A percentile compares a stretch with the other conserved stretches of the same genome.
Conservation (phyloP, 805 yeast species). For the Isabelozyma gotoi region DNA sequence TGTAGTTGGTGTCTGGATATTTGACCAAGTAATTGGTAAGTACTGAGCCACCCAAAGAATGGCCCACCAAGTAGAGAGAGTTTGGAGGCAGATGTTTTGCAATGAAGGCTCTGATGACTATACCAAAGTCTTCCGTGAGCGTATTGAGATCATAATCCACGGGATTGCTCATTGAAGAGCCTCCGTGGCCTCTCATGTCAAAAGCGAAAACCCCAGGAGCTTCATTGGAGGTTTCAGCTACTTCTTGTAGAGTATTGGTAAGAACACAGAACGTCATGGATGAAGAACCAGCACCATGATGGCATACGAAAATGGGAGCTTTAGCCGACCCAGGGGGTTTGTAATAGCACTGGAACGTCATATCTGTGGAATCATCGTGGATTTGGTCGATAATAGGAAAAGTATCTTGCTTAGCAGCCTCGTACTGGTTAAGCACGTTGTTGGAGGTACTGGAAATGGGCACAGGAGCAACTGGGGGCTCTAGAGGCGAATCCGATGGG, state of each 20-base stretch:
- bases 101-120: slow-evolving; percentile 43
- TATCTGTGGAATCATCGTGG: not conserved
- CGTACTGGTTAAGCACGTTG: not conserved
- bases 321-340: slow-evolving; percentile 43
- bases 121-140: slow-evolving; percentile 58
- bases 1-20: slow-evolving; percentile 14
- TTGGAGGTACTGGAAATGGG: not conserved
- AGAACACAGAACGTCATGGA: slow-evolving; percentile 72
- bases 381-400: not conserved
- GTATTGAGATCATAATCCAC: slow-evolving; percentile 45
- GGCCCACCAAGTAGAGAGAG: slow-evolving; percentile 71
- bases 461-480: not conserved
- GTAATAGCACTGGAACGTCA: slow-evolving; percentile 49
- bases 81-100: slow-evolving; percentile 9
- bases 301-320: slow-evolving; percentile 66
- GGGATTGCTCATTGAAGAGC: slow-evolving; percentile 13
- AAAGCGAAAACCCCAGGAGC: slow-evolving; percentile 62
- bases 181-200: slow-evolving; percentile 89
- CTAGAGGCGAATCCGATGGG: not conserved
- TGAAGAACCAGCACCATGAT: slow-evolving; percentile 96
- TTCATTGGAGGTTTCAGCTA: slow-evolving; percentile 10
- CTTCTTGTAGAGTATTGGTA: slow-evolving; percentile 29
- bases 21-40: slow-evolving; percentile 47
- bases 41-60: slow-evolving; percentile 90
- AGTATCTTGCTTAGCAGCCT: not conserved